Conservation (phyloP, 2,329 filamentous ascomycete genomes). For the Paraconiothyrium sp. region DNA sequence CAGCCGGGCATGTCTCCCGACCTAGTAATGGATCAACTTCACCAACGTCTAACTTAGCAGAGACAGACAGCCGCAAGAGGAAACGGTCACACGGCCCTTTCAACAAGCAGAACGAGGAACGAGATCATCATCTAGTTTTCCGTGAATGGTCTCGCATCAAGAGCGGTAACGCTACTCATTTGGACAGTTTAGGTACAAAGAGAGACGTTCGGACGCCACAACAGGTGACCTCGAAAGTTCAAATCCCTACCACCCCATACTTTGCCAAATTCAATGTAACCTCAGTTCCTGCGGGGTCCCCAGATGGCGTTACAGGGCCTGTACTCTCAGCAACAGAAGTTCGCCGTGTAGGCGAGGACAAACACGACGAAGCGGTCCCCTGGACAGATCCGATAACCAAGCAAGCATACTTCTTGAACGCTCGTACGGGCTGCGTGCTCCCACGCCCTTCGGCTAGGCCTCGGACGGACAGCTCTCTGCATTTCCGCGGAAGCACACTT, state of each 20-base stretch:
- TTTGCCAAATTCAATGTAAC: conserved; percentile 23
- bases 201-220: background rate
- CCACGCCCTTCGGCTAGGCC: conserved; percentile 25
- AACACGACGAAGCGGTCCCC: conserved; percentile 50
- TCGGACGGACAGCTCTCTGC: conserved; percentile 17
- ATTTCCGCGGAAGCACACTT: conserved; percentile 19
- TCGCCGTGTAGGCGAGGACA: background rate
- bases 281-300: conserved; percentile 24
- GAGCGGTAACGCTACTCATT: conserved; percentile 48
- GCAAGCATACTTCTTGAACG: conserved; percentile 61
- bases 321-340: background rate
- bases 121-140: conserved; percentile 33
- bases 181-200: conserved; percentile 32
- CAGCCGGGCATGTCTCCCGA: background rate
- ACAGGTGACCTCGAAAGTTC: background rate
- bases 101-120: conserved; percentile 9
- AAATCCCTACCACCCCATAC: background rate
- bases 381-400: conserved; percentile 73
- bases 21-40: background rate
- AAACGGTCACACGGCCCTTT: conserved; percentile 22
- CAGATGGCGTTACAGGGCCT: conserved; percentile 11
- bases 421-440: conserved; percentile 62
- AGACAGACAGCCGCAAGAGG: conserved; percentile 28
- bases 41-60: background rate
- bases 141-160: conserved; percentile 57